Base-by-base conservation (phyloP, 495 filamentous ascomycete species). In the Annulohypoxylon maeteangense region DNA sequence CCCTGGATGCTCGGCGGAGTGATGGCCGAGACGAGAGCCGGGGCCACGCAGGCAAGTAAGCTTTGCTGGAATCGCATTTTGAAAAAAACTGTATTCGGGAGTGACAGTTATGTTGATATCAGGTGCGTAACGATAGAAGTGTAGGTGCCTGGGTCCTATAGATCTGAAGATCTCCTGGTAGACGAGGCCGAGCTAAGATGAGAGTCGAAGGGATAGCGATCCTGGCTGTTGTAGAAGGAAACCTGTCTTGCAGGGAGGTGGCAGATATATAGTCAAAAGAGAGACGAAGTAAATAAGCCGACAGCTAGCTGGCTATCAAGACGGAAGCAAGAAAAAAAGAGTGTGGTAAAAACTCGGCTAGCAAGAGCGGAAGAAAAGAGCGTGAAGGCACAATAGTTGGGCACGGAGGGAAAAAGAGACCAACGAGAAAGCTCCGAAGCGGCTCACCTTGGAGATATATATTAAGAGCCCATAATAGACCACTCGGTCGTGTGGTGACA, bases 31-130 rank as follows among this genome's bases (percentile, higher is more conserved):
- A 65, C 73, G n/a, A 78, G 68, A 65, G 22, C 58, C 22, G 76
- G 66, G 32, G 68, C 71, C 36, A 74, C 53, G 60, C 29, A 56
- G 71, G 66, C 55, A 62, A 51, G 48, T 42, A 69, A 36, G 71
- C 68, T 70, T 20, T 68, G 61, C 34, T 72, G 68, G 61, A 79
- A 76, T 27, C 68, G 72, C 78, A 79, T 79, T 54, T 74, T 79
- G 68, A 58, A 40, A 40, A 45, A 45, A 16, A 55, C 27, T 40
- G 5, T 44, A 32, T 44, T 61, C 27, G 65, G 36, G 42, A 72
- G 42, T 32, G 50, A 65, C 31, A 68, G 47, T 10, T 53, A 55
- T 61, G 20, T 23, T 61, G 47, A 42, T 65, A 48, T 61, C 7
- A 51, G 16, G 34, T 48, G 45, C 18, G 29, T 57, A 62, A 66